Evolutionary conservation across 768 basidiomycete genomes (phyloP).

Genomic region (Lactifluus piperatus): DNA sequence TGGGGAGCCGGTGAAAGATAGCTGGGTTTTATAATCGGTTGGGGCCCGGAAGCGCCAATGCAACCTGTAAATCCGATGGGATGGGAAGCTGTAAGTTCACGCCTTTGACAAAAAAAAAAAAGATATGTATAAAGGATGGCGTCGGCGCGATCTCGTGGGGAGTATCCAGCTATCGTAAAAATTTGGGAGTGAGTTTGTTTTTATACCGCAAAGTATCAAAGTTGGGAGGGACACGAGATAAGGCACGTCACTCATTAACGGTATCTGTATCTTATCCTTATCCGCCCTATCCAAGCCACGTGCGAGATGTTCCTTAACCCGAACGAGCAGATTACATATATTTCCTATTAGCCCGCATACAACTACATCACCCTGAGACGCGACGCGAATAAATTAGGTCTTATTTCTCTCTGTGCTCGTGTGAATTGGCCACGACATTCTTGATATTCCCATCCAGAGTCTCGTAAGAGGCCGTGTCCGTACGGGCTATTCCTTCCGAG

Average conservation of each 20-base stretch:
- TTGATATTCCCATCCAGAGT: not conserved
- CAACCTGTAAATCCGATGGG: conserved; percentile 7
- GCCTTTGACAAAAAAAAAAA: not conserved
- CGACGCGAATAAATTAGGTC: conserved; percentile 4
- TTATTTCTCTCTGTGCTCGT: conserved; percentile 8
- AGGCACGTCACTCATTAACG: no score
- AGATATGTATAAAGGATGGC: not conserved
- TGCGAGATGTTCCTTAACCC: no score
- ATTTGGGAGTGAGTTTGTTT: not conserved
- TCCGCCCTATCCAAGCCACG: not conserved
- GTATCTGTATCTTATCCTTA: not conserved
- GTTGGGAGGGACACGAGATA: no score
- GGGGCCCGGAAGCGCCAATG: not conserved
- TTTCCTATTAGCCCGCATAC: no score
- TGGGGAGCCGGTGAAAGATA: not conserved
- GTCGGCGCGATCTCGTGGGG: not conserved
- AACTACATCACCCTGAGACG: not conserved
- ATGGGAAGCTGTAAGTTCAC: not conserved
- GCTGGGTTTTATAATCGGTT: conserved; percentile 11
- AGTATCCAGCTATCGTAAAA: not conserved
- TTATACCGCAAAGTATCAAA: no score
- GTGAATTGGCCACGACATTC: not conserved
- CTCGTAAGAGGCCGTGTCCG: conserved; percentile 1
- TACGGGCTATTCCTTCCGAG: conserved; percentile 32
- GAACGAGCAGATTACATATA: no score